Evolutionary conservation across 192 early-diverging fungal species (phyloP).

Genomic region (Linderina pennispora): DNA sequence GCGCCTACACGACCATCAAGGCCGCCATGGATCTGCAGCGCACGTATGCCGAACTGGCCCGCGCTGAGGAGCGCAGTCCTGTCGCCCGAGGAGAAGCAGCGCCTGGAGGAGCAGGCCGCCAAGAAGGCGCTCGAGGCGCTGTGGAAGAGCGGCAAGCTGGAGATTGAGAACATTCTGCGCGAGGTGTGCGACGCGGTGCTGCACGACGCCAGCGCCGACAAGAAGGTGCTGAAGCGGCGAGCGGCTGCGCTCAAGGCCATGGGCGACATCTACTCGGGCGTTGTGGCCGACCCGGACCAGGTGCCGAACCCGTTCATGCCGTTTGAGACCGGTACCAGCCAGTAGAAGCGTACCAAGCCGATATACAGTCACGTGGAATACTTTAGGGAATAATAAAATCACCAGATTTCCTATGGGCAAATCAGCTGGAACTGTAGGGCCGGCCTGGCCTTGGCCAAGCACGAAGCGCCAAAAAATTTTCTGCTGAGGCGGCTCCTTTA

Average conservation of each 20-base stretch:
- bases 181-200: constrained; percentile 88
- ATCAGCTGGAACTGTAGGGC: too few relatives aligned
- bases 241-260: constrained; percentile 78
- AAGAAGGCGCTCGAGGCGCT: constrained; percentile 81
- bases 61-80: constrained; percentile 84
- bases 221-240: constrained; percentile 56
- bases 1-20: constrained; percentile 87
- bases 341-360: too few relatives aligned
- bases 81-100: constrained; percentile 57
- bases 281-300: constrained; percentile 54
- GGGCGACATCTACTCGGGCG: constrained; percentile 77
- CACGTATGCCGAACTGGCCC: constrained; percentile 81
- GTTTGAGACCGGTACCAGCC: constrained; percentile 11
- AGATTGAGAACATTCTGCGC: constrained; percentile 87
- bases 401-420: too few relatives aligned
- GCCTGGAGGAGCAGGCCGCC: constrained; percentile 64
- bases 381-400: too few relatives aligned
- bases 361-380: too few relatives aligned
- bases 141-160: constrained; percentile 91
- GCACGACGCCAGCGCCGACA: constrained; percentile 56
- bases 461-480: too few relatives aligned
- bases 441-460: too few relatives aligned
- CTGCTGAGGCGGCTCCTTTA: too few relatives aligned
- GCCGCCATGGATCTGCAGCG: constrained; percentile 91
- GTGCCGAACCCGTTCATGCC: constrained; percentile 31